These are phyloP conservation scores for button mushroom (Agaricus bisporus) DNA, from an alignment of 768 basidiomycete species.

Conservation along the genomic window DNA sequence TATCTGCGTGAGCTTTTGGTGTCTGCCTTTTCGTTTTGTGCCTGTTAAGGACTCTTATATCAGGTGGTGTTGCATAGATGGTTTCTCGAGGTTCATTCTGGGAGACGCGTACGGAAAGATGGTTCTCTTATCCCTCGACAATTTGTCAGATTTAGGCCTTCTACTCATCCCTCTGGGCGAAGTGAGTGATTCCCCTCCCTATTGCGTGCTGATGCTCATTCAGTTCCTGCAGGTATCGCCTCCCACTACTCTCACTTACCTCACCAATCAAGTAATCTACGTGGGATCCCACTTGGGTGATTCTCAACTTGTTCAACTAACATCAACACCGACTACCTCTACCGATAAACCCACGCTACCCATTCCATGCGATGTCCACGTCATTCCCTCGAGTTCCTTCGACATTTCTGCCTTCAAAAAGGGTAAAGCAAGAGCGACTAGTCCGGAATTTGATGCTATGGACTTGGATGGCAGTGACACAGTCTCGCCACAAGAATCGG, in stretches of 20 bases:
- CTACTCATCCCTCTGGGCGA: constrained; percentile 66
- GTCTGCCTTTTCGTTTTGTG: background rate
- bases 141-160: constrained; percentile 35
- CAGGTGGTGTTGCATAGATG: constrained; percentile 50
- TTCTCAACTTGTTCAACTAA: constrained; percentile 69
- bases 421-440: constrained; percentile 34
- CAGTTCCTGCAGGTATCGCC: constrained; percentile 51
- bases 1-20: constrained; percentile 51
- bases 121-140: constrained; percentile 54
- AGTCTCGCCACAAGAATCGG: constrained; percentile 21
- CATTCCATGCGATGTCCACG: constrained; percentile 42
- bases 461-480: constrained; percentile 25
- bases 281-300: constrained; percentile 81
- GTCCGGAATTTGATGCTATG: constrained; percentile 22
- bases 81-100: constrained; percentile 46
- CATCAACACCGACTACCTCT: constrained; percentile 34
- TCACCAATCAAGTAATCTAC: constrained; percentile 65
- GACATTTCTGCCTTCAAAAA: constrained; percentile 17
- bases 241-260: constrained; percentile 63
- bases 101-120: constrained; percentile 70
- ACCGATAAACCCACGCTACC: constrained; percentile 39
- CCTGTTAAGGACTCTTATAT: constrained; percentile 1
- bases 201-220: background rate
- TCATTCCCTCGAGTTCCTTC: constrained; percentile 30
- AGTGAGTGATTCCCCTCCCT: constrained; percentile 30